Conservation (phyloP, 192 early-diverging fungal genomes). For the Podochytrium sp. region DNA sequence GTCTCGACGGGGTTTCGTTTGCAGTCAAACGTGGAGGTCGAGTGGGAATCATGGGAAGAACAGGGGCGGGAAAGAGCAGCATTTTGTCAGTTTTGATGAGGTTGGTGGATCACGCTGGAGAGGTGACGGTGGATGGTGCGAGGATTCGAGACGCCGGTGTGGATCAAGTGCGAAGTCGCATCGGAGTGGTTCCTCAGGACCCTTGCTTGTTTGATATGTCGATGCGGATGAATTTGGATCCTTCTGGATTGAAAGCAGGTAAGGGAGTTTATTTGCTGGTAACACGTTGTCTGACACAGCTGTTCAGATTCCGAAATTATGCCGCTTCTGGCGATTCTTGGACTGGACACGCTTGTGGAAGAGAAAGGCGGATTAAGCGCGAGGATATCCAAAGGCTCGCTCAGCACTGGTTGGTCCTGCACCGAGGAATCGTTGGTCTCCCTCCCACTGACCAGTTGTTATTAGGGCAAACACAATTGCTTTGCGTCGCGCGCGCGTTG, state of each 20-base stretch:
- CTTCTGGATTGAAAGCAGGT: constrained; percentile 50
- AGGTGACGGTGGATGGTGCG: constrained; percentile 67
- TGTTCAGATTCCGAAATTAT: constrained; percentile 68
- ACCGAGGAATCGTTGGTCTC: constrained; percentile 77
- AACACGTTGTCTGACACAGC: constrained; percentile 66
- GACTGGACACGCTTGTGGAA: constrained; percentile 36
- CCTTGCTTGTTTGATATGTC: constrained; percentile 56
- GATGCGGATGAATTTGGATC: constrained; percentile 79
- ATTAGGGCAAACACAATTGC: constrained; percentile 77
- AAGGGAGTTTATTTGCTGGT: constrained; percentile 55
- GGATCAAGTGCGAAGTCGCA: constrained; percentile 54
- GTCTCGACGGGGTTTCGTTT: constrained; percentile 61
- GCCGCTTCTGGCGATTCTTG: constrained; percentile 55
- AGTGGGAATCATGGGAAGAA: constrained; percentile 80
- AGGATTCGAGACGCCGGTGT: constrained; percentile 65
- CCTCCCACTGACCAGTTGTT: constrained; percentile 68
- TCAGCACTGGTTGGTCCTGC: constrained; percentile 51
- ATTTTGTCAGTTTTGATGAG: constrained; percentile 67
- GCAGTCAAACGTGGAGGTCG: constrained; percentile 66
- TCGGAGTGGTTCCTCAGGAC: constrained; percentile 67
- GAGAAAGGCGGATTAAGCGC: constrained; percentile 60
- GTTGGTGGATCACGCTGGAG: constrained; percentile 62
- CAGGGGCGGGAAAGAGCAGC: constrained; percentile 72
- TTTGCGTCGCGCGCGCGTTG: constrained; percentile 69
- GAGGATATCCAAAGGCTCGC: too few relatives aligned